Base-by-base conservation (phyloP, 176 grass and related monocot species). In the Lolium rigidum region DNA sequence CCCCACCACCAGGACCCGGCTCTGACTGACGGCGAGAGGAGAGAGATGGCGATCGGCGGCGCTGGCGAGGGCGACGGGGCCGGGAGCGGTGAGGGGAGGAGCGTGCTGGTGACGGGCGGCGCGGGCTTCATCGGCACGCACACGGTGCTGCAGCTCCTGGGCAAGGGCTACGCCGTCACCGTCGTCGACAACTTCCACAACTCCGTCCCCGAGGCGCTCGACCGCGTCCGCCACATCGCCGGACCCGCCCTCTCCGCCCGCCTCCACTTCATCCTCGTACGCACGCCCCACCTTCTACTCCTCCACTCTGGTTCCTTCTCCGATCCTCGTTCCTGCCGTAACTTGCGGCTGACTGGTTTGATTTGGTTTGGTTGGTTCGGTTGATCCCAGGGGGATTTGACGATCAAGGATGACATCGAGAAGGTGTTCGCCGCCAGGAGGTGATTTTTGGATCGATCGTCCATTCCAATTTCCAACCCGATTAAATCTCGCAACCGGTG, bases 111-210 rank as follows among this genome's bases (percentile, higher is more conserved):
- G 77, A 95, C 96, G 9, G 96, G 96, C 15, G 96, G 96, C 63
- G 96, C 92, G 4, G 93, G 96, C 7, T 98, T 92, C 77, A 98
- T 98, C 86, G 93, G 96, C 63, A 98, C 93, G 71, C 96, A 95
- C 91, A 98, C 96, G 31, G 93, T 86, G 90, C 88, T 98, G 52
- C 96, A 87, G 79, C 88, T 98, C 8, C 91, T 98, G 67, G 80
- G 68, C 69, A 92, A 84, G 37, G 96, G 96, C 0, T 92, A 79
- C 93, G 80, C 38, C 70, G 93, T 98, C 81, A 89, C 88, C 50
- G 80, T 86, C 84, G 90, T 98, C 63, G 96, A 98, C 86, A 98
- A 94, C 93, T 89, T 98, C 82, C 81, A 94, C 88, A 98, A 98
- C 93, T 95, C 96, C 79, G 92, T 91, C 39, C 91, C 93, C 0